Evolutionary conservation across 2,329 filamentous ascomycete genomes (phyloP).

Genomic region (Diaporthe sp.): DNA sequence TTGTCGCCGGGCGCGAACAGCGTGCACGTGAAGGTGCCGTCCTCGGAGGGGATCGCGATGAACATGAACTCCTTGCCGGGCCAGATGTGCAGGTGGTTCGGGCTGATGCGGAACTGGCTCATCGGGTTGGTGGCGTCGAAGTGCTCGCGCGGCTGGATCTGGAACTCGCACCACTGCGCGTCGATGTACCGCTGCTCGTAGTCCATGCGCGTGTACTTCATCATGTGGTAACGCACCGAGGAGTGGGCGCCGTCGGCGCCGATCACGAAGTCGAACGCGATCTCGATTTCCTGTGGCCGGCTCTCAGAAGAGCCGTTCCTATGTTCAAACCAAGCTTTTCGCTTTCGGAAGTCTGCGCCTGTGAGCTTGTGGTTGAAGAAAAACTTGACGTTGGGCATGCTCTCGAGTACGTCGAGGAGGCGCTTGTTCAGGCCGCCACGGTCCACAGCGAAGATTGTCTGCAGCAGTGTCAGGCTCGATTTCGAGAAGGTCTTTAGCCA

Average conservation of each 20-base stretch:
- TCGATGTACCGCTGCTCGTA: constrained; percentile 97
- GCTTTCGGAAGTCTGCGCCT: constrained; percentile 84
- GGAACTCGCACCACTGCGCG: constrained; percentile 97
- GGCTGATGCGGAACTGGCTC: constrained; percentile 81
- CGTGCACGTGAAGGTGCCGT: constrained; percentile 95
- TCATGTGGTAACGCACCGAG: constrained; percentile 89
- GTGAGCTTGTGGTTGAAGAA: constrained; percentile 95
- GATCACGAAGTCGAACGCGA: constrained; percentile 92
- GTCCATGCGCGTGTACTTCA: constrained; percentile 93
- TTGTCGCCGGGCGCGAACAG: constrained; percentile 84
- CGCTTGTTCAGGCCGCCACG: constrained; percentile 84
- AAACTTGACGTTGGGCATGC: constrained; percentile 88
- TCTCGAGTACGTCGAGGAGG: constrained; percentile 85
- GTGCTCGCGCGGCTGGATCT: constrained; percentile 70
- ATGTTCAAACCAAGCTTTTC: constrained; percentile 89
- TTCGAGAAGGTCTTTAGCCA: not conserved
- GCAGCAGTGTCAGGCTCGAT: not conserved
- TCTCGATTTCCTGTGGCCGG: constrained; percentile 79
- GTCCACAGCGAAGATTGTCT: constrained; percentile 90
- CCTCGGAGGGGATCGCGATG: constrained; percentile 89
- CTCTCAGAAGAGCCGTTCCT: constrained; percentile 52
- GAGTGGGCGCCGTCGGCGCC: constrained; percentile 97
- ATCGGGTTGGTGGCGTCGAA: constrained; percentile 46
- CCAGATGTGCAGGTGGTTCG: constrained; percentile 98
- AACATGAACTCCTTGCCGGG: constrained; percentile 96